Percentiles rank a stretch among this genome's conserved stretches.
phyloP scores from a whole-genome alignment of 352 stramenopile species.

The Globisporangium spinosum region DNA sequence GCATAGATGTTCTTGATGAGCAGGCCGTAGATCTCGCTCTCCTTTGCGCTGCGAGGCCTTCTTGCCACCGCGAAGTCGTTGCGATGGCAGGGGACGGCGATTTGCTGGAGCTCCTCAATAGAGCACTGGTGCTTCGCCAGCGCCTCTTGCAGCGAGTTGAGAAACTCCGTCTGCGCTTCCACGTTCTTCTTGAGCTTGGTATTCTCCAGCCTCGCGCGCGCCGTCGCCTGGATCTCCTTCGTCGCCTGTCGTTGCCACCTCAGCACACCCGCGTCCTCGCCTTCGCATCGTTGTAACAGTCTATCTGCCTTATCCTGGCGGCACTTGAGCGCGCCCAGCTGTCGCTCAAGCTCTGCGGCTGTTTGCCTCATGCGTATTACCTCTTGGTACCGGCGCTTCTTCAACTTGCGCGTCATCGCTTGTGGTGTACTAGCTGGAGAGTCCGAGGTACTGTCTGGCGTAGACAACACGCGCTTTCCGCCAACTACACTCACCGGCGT shows the following conservation, averaged over 20 bases:
- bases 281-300: background rate
- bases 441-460: background rate
- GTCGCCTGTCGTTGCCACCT: constrained; percentile 35
- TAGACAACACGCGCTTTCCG: background rate
- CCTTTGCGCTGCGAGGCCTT: background rate
- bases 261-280: background rate
- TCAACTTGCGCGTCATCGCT: background rate
- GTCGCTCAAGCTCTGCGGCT: background rate
- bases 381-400: constrained; percentile 10
- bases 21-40: background rate
- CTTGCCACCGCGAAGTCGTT: too few species aligned
- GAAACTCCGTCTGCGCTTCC: constrained; percentile 37
- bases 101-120: background rate
- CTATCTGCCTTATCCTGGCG: background rate
- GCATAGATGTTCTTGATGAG: constrained; percentile 24
- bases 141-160: constrained; percentile 34
- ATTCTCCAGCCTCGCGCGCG: constrained; percentile 39
- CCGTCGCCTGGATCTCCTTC: constrained; percentile 32
- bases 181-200: constrained; percentile 37
- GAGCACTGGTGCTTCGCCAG: constrained; percentile 23
- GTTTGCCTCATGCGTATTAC: constrained; percentile 1
- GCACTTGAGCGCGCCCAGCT: background rate
- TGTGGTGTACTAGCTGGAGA: background rate
- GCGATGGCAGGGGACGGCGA: background rate
- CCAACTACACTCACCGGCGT: background rate